Base-by-base conservation (phyloP, 2,329 filamentous ascomycete genomes). In the Neopestalotiopsis sp. region DNA sequence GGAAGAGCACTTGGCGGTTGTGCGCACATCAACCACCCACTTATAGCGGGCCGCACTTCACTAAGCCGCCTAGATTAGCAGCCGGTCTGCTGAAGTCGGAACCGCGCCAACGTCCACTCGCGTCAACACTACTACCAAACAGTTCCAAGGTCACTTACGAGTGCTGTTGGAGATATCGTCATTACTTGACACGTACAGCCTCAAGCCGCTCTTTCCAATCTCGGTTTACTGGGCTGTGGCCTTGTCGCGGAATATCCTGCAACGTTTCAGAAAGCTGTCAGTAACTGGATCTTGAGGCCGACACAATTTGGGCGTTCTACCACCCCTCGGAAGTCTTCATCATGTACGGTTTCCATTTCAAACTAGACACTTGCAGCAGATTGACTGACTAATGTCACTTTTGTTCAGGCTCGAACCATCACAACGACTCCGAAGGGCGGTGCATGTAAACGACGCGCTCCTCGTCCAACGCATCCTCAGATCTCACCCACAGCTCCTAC, bases 391-490 rank as follows among this genome's bases (percentile, higher is more conserved):
- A 30, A 12, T 45, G 38, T 42, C 30, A 52, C 28, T 14, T 52
- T 30, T 34, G 10, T 3, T 24, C 71, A 94, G 90, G 92, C 94
- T 95, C 81, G 91, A 94, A 72, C 88, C 93, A 69, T 88, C 91
- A 68, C 89, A 91, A 78, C 92, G 94, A 75, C 85, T 97, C 59
- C 92, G 94, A 73, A 91, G 94, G 74, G 94, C 94, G 70, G 95
- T 97, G 79, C 87, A 91, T 77, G 87, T 90, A 75, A 90, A 92
- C 79, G 92, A 95, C 79, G 81, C 84, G 66, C 83, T 89, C 68
- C 91, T 97, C 72, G 91, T 94, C 74, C 83, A 87, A 73, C 92
- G 94, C 78, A 94, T 97, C 77, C 85, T 97, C 72, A 88, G 86
- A 72, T 90, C 90, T 69, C 90, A 95, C 76, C 92, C 92, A 0